Percentiles rank a stretch among this genome's conserved stretches.
Evolutionary conservation across 805 yeast species (phyloP).

Genomic region (Cyberlindnera americana): DNA sequence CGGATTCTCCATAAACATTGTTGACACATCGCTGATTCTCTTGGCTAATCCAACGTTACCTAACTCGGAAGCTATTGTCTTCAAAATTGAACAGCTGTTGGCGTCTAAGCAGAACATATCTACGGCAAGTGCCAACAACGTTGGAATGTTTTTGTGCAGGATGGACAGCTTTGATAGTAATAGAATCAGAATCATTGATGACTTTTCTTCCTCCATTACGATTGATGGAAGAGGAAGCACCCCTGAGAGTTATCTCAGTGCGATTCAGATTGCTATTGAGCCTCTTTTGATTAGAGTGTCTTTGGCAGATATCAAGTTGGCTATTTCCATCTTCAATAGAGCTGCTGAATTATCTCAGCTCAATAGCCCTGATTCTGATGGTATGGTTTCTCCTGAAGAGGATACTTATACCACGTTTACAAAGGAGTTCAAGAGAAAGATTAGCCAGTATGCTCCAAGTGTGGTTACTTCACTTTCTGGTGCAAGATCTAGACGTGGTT

Average conservation of each 20-base stretch:
- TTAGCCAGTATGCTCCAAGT: conserved; percentile 69
- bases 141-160: conserved; percentile 80
- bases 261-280: conserved; percentile 68
- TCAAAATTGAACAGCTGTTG: conserved; percentile 77
- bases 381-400: conserved; percentile 15
- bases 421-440: conserved; percentile 56
- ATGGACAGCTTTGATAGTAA: conserved; percentile 67
- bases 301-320: conserved; percentile 79
- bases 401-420: conserved; percentile 41
- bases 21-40: conserved; percentile 72
- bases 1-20: conserved; percentile 63
- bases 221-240: conserved; percentile 70
- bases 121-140: conserved; percentile 66
- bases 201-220: conserved; percentile 75
- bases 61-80: conserved; percentile 83
- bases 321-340: conserved; percentile 64
- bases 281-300: conserved; percentile 81
- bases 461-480: conserved; percentile 49
- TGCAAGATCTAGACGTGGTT: conserved; percentile 21
- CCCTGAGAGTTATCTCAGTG: conserved; percentile 52
- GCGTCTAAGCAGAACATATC: conserved; percentile 64
- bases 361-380: conserved; percentile 19
- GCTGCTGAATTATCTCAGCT: conserved; percentile 49
- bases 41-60: conserved; percentile 71
- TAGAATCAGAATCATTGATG: conserved; percentile 76